A percentile compares a stretch with the other conserved stretches of the same genome.
These are phyloP conservation scores for Castanea sativa DNA, from an alignment of 306 rosid genomes.

Conservation along the genomic window DNA sequence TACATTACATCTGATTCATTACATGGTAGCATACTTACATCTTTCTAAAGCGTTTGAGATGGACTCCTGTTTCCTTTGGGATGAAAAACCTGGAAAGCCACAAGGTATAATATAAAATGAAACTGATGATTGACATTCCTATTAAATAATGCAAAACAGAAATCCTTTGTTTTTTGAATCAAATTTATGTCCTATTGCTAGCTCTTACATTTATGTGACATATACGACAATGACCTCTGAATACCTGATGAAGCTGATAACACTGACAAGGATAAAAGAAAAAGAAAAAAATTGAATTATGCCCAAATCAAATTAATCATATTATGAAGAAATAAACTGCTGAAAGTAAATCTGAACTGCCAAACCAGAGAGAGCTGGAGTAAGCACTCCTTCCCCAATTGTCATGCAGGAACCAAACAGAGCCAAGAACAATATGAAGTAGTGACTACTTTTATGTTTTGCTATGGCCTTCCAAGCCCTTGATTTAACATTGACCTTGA, in stretches of 20 bases:
- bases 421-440: conserved; percentile 62
- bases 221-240: conserved; percentile 53
- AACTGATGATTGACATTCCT: background rate
- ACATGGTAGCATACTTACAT: conserved; percentile 46
- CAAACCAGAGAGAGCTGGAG: conserved; percentile 81
- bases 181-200: background rate
- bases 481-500: conserved; percentile 46
- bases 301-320: background rate
- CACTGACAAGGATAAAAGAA: conserved; percentile 33
- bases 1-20: background rate
- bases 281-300: background rate
- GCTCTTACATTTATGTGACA: conserved; percentile 46
- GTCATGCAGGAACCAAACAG: conserved; percentile 80
- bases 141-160: background rate
- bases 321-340: background rate
- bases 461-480: conserved; percentile 67
- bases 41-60: conserved; percentile 37
- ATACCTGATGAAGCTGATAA: conserved; percentile 72
- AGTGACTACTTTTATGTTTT: conserved; percentile 55
- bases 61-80: conserved; percentile 22
- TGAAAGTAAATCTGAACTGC: background rate
- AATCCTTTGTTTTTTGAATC: background rate
- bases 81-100: conserved; percentile 48
- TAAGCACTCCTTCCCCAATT: conserved; percentile 69
- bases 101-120: conserved; percentile 18